Evolutionary conservation across 495 filamentous ascomycete genomes (phyloP).

Genomic region (Aspergillus incahuasiensis): DNA sequence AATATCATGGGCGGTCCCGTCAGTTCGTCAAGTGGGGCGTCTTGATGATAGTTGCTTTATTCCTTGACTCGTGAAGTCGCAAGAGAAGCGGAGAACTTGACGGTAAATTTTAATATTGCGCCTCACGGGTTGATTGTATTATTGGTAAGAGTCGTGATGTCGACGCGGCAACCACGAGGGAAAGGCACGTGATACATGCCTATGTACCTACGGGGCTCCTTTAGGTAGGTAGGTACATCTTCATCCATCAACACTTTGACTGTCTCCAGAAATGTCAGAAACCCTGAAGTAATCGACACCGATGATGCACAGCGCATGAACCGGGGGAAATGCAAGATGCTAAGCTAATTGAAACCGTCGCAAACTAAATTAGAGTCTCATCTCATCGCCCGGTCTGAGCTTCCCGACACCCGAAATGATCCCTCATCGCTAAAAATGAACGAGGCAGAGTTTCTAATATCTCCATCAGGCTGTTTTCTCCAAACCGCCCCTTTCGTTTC

Average conservation of each 20-base stretch:
- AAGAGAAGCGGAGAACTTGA: neutral
- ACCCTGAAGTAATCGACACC: neutral
- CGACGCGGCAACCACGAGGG: no score
- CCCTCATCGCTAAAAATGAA: constrained; percentile 10
- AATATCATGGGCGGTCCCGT: neutral
- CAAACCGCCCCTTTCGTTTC: constrained; percentile 17
- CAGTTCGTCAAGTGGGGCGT: neutral
- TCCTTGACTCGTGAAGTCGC: neutral
- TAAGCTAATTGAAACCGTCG: neutral
- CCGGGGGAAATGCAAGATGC: neutral
- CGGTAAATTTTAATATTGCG: no score
- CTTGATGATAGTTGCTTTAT: neutral
- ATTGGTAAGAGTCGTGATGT: no score
- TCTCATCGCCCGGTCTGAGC: neutral
- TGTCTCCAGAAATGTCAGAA: neutral
- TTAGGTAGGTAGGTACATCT: no score
- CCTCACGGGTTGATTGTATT: neutral
- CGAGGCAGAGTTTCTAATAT: constrained; percentile 6
- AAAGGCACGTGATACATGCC: neutral
- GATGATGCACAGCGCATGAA: constrained; percentile 6
- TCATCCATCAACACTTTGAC: neutral
- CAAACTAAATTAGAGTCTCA: neutral
- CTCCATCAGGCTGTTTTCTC: constrained; percentile 17
- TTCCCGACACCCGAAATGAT: neutral
- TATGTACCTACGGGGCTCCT: neutral